Conservation (phyloP, 768 basidiomycete species). For the Russula brevipes region DNA sequence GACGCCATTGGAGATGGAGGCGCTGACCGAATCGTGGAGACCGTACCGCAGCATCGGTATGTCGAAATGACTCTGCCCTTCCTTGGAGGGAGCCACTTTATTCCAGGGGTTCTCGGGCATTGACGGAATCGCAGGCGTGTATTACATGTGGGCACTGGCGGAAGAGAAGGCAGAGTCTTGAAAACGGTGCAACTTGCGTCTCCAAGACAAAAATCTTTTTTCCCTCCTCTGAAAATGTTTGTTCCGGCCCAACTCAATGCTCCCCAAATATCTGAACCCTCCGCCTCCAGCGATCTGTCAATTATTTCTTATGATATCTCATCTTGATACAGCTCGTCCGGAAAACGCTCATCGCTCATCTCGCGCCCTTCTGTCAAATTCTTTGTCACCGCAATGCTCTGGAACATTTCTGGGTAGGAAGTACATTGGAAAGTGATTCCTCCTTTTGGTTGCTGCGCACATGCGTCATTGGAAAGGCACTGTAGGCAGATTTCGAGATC, state of each 20-base stretch:
- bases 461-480: neutral
- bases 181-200: neutral
- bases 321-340: neutral
- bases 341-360: too few relatives aligned
- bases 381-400: neutral
- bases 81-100: neutral
- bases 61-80: slow-evolving; percentile 24
- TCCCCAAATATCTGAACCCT: too few relatives aligned
- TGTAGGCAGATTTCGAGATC: neutral
- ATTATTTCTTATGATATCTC: neutral
- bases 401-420: neutral
- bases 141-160: slow-evolving; percentile 84
- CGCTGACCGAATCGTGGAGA: slow-evolving; percentile 67
- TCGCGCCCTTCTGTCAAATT: neutral
- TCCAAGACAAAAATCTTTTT: neutral
- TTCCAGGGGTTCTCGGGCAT: neutral
- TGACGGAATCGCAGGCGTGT: slow-evolving; percentile 48
- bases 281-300: neutral
- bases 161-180: slow-evolving; percentile 32
- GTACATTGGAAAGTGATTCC: neutral
- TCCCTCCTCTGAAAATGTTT: neutral
- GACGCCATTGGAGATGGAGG: slow-evolving; percentile 78
- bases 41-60: slow-evolving; percentile 79
- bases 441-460: neutral
- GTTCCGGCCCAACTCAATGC: neutral